Evolutionary conservation across 2,329 filamentous ascomycete species (phyloP), one percentile per base, ranked within the genome.

Genomic region (Exophiala lecanii-corni): DNA sequence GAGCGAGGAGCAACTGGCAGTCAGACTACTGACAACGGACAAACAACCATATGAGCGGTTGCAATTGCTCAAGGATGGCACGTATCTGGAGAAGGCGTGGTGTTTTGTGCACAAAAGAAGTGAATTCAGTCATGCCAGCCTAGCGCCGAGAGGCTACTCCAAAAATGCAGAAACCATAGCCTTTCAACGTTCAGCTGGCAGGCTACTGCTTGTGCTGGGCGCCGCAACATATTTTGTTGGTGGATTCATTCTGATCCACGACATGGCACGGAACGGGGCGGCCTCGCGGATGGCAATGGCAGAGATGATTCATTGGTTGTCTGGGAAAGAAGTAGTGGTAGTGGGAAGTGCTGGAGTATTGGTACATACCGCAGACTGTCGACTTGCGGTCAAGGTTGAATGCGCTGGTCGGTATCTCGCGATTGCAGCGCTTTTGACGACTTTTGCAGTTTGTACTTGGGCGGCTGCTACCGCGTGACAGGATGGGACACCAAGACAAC

Each of bases 181-280:
- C 15, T 25, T 34, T 33, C 49, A 49, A 36, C 42, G 43, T 26
- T 25, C 26, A 23, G 47, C 49, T 43, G 49, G 46, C 10, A 32
- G 20, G 33, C 13, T 49, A 9, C 41, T 52, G 10, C 28, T 52
- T 39, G 39, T 36, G 34, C 21, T 40, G 17, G 33, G 20, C 9
- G 38, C 30, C 17, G 35, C 33, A 12, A 43, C 43, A 13, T 52
- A 42, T 15, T 30, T 43, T 25, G 26, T 49, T 15, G 49, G 49
- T 23, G 49, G 49, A 19, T 52, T 49, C 30, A 36, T 40, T 25
- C 21, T 52, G 46, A 39, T 44, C 36, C 42, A 50, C 31, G 41
- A 43, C 20, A 49, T 52, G 36, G 40, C 34, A 12, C 30, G 33
- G 19, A 39, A 38, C 13, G 49, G 47, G 12, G 21, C 34, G 32